phyloP scores from a whole-genome alignment of 2,329 filamentous ascomycete genomes.

The Ceratocystiopsis minuta region DNA sequence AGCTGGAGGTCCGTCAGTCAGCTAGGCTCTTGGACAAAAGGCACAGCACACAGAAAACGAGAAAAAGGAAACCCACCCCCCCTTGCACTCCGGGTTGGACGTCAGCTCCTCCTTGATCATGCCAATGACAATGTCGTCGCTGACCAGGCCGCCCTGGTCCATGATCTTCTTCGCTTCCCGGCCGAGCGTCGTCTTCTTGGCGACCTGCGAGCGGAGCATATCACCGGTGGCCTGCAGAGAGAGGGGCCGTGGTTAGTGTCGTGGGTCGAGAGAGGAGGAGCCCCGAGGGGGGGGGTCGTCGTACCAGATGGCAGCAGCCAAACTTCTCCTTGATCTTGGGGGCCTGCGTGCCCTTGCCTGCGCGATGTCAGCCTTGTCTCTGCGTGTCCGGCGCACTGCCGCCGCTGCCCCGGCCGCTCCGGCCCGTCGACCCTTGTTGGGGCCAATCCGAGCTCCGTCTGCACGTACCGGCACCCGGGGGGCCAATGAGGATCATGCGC shows the following conservation, averaged over 20 bases:
- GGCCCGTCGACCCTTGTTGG: no score
- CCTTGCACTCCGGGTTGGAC: slow-evolving; percentile 86
- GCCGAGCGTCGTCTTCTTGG: slow-evolving; percentile 88
- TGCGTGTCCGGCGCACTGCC: not conserved
- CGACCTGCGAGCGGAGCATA: slow-evolving; percentile 96
- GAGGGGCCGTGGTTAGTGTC: slow-evolving; percentile 1
- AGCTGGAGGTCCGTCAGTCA: slow-evolving; percentile 49
- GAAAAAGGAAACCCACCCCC: slow-evolving; percentile 47
- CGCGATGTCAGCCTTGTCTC: slow-evolving; percentile 2
- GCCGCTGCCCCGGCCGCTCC: slow-evolving; percentile 8
- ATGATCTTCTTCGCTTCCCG: slow-evolving; percentile 99
- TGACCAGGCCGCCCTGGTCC: slow-evolving; percentile 93
- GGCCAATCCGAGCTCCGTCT: not conserved
- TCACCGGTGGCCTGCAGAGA: slow-evolving; percentile 71
- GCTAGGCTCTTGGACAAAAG: no score
- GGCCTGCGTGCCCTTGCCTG: slow-evolving; percentile 97
- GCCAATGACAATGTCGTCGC: slow-evolving; percentile 97
- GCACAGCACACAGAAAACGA: not conserved
- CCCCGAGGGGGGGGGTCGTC: slow-evolving; percentile 8
- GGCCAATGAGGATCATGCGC: slow-evolving; percentile 95
- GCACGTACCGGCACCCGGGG: slow-evolving; percentile 80
- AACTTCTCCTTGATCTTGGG: slow-evolving; percentile 97
- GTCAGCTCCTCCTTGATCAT: slow-evolving; percentile 99
- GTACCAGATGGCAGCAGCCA: slow-evolving; percentile 88
- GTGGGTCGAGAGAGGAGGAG: not conserved